These are phyloP conservation scores for Thymus quinquecostatus DNA, from an alignment of 257 asterid genomes.

Conservation along the genomic window DNA sequence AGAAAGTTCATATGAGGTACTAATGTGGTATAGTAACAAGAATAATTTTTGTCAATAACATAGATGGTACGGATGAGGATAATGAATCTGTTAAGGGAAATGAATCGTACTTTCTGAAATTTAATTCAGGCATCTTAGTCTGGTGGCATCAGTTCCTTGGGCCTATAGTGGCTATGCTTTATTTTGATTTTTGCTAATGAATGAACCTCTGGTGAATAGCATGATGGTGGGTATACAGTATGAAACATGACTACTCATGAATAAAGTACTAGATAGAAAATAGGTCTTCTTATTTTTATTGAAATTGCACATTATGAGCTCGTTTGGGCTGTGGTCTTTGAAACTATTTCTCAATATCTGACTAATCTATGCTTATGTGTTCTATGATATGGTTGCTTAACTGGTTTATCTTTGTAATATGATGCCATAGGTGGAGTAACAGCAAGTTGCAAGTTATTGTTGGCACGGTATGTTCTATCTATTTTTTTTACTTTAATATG, in stretches of 20 bases:
- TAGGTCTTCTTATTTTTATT: neutral
- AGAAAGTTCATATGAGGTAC: conserved; percentile 82
- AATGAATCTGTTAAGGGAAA: conserved; percentile 18
- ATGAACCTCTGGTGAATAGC: conserved; percentile 5
- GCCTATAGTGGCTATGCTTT: conserved; percentile 17
- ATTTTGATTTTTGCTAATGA: conserved; percentile 26
- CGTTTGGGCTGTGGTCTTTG: conserved; percentile 17
- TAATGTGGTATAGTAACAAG: conserved; percentile 22
- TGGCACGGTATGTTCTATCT: conserved; percentile 76
- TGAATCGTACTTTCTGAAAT: conserved; percentile 15
- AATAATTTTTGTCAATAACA: neutral
- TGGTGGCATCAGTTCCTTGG: conserved; percentile 1
- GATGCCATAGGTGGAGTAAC: conserved; percentile 81
- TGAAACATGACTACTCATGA: conserved; percentile 12
- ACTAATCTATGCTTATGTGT: conserved; percentile 18
- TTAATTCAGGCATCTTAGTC: neutral
- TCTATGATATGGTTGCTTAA: conserved; percentile 31
- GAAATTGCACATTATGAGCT: conserved; percentile 24
- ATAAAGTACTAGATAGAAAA: conserved; percentile 14
- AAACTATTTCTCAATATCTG: conserved; percentile 26
- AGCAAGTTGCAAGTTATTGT: conserved; percentile 94
- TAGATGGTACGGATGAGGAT: conserved; percentile 16
- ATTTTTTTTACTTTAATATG: conserved; percentile 6
- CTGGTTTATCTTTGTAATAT: conserved; percentile 32
- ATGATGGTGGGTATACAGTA: conserved; percentile 11